A percentile compares a stretch with the other conserved stretches of the same genome.
Evolutionary conservation across 2,329 filamentous ascomycete genomes (phyloP).

Genomic region (Sporothrix sp.): DNA sequence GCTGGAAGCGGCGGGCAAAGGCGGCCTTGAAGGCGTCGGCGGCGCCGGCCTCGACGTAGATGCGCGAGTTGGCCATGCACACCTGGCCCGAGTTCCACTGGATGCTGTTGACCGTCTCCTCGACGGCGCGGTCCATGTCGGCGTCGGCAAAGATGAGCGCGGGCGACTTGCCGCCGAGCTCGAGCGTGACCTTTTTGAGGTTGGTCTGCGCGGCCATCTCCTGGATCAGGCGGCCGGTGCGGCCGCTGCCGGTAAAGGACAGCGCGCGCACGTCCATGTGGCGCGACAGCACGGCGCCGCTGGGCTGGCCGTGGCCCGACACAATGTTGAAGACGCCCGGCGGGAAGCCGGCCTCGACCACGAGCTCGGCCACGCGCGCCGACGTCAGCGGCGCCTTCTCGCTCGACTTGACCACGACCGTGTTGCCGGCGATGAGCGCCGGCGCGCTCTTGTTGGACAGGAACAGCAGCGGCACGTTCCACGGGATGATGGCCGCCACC

Average conservation of each 20-base stretch:
- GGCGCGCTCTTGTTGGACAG: slow-evolving; percentile 60
- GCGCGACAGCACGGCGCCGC: slow-evolving; percentile 17
- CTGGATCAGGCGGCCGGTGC: slow-evolving; percentile 49
- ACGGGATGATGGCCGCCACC: slow-evolving; percentile 47
- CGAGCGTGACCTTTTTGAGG: slow-evolving; percentile 51
- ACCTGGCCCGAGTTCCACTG: slow-evolving; percentile 37
- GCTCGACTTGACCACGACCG: slow-evolving; percentile 46
- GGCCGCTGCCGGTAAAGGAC: slow-evolving; percentile 52
- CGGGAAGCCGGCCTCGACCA: slow-evolving; percentile 59
- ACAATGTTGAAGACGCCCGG: slow-evolving; percentile 60
- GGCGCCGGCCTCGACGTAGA: slow-evolving; percentile 33
- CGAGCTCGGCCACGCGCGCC: slow-evolving; percentile 47
- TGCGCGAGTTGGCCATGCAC: slow-evolving; percentile 39
- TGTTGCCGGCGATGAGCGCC: slow-evolving; percentile 47
- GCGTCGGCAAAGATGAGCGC: slow-evolving; percentile 51
- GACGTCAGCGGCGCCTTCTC: slow-evolving; percentile 49
- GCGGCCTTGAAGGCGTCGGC: slow-evolving; percentile 21
- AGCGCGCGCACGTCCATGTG: slow-evolving; percentile 44
- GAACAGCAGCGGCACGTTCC: slow-evolving; percentile 59
- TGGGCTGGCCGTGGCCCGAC: slow-evolving; percentile 46
- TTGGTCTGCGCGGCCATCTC: slow-evolving; percentile 50
- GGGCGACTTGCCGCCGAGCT: slow-evolving; percentile 51
- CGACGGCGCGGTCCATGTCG: slow-evolving; percentile 47
- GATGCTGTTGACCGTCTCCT: slow-evolving; percentile 32
- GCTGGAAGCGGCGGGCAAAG: slow-evolving; percentile 36